A percentile compares a stretch with the other conserved stretches of the same genome.
Conservation (phyloP, 257 asterid genomes). For the Perilla frutescens region DNA sequence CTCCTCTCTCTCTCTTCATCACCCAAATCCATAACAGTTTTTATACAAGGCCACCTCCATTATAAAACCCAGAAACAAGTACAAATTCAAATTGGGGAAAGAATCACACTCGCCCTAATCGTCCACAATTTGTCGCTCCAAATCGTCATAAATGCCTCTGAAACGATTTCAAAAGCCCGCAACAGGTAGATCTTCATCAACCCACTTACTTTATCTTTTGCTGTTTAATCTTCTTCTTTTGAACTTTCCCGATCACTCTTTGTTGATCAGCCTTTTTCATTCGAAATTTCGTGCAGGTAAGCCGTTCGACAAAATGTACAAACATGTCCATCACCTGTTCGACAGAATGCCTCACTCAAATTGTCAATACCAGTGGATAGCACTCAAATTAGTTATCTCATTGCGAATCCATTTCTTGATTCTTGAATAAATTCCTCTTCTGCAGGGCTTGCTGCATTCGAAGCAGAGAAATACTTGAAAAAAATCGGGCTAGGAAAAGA, state of each 20-base stretch:
- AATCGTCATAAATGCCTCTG: constrained; percentile 33
- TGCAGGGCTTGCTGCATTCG: constrained; percentile 51
- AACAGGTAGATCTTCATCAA: constrained; percentile 33
- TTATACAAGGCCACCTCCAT: no score
- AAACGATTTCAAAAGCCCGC: constrained; percentile 42
- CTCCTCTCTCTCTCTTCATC: no score
- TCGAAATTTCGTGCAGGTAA: neutral
- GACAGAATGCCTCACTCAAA: constrained; percentile 5
- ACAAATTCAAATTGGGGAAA: no score
- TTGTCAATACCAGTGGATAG: neutral
- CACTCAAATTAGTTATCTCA: no score
- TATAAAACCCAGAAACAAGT: no score
- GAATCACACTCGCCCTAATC: no score
- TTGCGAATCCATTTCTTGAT: no score
- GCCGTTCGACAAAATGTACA: constrained; percentile 23
- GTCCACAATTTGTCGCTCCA: neutral
- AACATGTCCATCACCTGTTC: no score
- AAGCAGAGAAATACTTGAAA: constrained; percentile 63
- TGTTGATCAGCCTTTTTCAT: neutral
- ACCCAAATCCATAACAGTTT: no score
- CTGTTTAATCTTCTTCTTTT: neutral
- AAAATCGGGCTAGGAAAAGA: constrained; percentile 84
- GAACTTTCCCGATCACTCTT: neutral
- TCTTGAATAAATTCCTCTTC: neutral
- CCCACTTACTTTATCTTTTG: neutral